A percentile compares a stretch with the other conserved stretches of the same genome.
Evolutionary conservation across 1,284 basidiomycete species (phyloP).

Genomic region (Clitocybe nebularis): DNA sequence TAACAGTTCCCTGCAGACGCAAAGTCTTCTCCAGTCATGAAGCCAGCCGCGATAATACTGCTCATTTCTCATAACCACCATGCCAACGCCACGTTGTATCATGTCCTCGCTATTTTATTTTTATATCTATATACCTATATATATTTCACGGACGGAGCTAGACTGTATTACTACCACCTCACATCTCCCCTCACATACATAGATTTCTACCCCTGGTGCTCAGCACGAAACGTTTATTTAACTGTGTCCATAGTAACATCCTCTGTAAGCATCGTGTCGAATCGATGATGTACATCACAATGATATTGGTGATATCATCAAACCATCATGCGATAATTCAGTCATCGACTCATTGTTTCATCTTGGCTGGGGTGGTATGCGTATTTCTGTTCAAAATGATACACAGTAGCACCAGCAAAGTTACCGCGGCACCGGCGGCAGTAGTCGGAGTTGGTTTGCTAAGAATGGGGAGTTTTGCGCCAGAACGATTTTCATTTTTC

Average conservation of each 20-base stretch:
- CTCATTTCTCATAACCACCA: not conserved
- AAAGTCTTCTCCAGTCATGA: constrained; percentile 44
- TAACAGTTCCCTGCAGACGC: constrained; percentile 43
- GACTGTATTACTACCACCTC: not conserved
- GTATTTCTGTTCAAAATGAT: too few species aligned
- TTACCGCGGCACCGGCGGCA: too few species aligned
- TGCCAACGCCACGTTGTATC: constrained; percentile 2
- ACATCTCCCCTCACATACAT: not conserved
- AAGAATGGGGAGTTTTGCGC: too few species aligned
- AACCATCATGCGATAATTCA: not conserved
- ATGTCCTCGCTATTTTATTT: not conserved
- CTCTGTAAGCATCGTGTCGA: too few species aligned
- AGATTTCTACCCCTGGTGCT: not conserved
- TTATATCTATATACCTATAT: too few species aligned
- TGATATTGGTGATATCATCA: not conserved
- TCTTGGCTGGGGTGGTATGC: too few species aligned
- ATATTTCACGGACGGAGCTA: not conserved
- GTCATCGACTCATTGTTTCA: not conserved
- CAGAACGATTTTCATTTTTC: too few species aligned
- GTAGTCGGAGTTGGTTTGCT: too few species aligned
- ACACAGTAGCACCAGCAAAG: too few species aligned
- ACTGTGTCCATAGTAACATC: not conserved
- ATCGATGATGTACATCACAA: not conserved
- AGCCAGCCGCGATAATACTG: not conserved
- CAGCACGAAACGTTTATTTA: not conserved